Conservation (phyloP, 352 stramenopile genomes). For the Globisporangium viniferum region DNA sequence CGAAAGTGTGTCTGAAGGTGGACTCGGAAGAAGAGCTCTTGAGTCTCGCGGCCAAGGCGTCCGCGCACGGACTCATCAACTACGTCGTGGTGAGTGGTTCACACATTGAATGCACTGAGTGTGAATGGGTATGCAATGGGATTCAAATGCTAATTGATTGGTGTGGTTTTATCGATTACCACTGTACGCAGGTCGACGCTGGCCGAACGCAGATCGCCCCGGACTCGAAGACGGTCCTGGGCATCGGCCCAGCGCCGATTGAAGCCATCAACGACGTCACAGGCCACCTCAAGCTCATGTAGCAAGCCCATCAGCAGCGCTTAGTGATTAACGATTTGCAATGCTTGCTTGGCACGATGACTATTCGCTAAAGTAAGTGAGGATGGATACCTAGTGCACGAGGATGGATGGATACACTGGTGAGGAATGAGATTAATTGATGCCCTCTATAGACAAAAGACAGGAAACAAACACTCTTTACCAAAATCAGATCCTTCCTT, state of each 20-base stretch:
- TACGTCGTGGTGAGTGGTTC: conserved; percentile 68
- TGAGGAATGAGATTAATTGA: not conserved
- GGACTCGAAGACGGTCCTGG: conserved; percentile 81
- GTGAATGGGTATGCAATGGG: not conserved
- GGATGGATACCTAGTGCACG: not conserved
- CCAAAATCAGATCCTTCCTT: not conserved
- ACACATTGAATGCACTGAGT: not conserved
- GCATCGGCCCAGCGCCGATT: conserved; percentile 72
- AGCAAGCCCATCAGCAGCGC: not conserved
- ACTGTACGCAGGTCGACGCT: conserved; percentile 45
- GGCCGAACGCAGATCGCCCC: conserved; percentile 84
- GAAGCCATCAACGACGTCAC: conserved; percentile 69
- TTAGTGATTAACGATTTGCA: not conserved
- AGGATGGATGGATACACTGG: not conserved
- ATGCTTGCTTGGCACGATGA: not conserved
- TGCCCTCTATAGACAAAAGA: not conserved
- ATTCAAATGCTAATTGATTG: not conserved
- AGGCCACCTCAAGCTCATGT: conserved; percentile 87
- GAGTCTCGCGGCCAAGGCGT: conserved; percentile 55
- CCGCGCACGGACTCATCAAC: conserved; percentile 61
- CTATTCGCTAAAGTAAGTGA: not conserved
- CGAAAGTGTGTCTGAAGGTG: conserved; percentile 85
- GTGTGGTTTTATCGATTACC: not conserved
- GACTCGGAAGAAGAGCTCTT: conserved; percentile 84
- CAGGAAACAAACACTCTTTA: not conserved